Conservation (phyloP, 2,329 filamentous ascomycete genomes). For the Harringtonia lauricola region DNA sequence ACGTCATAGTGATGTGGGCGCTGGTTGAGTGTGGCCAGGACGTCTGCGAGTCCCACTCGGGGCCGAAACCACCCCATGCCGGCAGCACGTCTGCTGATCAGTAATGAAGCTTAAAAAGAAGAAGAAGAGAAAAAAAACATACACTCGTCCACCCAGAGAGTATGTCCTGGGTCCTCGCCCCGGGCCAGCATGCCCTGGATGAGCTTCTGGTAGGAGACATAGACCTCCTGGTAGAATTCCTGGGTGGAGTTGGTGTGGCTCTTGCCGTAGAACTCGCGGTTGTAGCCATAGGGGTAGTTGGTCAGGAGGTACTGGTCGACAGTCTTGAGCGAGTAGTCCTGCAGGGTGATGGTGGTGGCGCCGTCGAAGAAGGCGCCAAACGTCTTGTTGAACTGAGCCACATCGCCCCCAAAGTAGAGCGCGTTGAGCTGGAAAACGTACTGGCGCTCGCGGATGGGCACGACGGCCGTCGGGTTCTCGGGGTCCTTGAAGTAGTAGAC, state of each 20-base stretch:
- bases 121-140: neutral
- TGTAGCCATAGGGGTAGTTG: constrained; percentile 3
- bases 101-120: neutral
- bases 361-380: constrained; percentile 1
- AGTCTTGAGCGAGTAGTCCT: constrained; percentile 1
- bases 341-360: constrained; percentile 1
- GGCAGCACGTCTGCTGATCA: neutral
- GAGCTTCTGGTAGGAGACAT: neutral
- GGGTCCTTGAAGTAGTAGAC: constrained; percentile 3
- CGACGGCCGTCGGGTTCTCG: neutral
- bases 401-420: constrained; percentile 2
- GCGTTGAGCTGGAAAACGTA: constrained; percentile 4
- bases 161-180: constrained; percentile 2
- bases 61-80: neutral
- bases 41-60: constrained; percentile 1
- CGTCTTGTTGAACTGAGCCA: neutral
- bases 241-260: constrained; percentile 2
- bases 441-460: neutral
- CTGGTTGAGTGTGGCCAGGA: constrained; percentile 1
- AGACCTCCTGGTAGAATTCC: neutral
- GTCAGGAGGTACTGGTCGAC: constrained; percentile 2
- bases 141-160: constrained; percentile 3
- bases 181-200: constrained; percentile 2
- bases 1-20: constrained; percentile 1
- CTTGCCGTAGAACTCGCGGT: constrained; percentile 4